These are phyloP conservation scores for Nannochloropsis salina DNA, from an alignment of 108 stramenopile species.

Conservation along the genomic window DNA sequence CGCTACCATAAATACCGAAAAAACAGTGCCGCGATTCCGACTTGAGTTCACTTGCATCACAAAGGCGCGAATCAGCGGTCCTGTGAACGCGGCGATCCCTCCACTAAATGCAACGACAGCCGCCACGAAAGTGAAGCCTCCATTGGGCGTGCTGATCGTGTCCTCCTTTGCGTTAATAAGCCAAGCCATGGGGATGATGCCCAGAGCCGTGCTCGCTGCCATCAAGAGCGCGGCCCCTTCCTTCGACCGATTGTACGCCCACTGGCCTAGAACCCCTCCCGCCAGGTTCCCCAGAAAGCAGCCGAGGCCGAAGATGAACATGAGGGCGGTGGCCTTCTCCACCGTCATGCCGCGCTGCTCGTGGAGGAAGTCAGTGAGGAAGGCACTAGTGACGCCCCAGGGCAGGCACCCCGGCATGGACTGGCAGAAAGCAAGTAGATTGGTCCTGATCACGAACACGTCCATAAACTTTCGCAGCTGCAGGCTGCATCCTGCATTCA, in stretches of 20 bases:
- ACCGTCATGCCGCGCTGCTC: constrained; percentile 41
- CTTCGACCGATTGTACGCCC: constrained; percentile 36
- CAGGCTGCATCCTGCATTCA: neutral
- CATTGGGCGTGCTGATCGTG: neutral
- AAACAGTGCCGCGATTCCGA: constrained; percentile 42
- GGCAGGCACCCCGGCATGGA: constrained; percentile 50
- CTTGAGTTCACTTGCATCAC: constrained; percentile 8
- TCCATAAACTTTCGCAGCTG: constrained; percentile 12
- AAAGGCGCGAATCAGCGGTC: neutral
- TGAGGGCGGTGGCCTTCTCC: constrained; percentile 30
- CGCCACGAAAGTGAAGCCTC: constrained; percentile 24
- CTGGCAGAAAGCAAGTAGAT: constrained; percentile 33
- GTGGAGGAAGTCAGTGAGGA: constrained; percentile 46
- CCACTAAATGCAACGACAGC: constrained; percentile 17
- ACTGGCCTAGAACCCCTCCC: constrained; percentile 43
- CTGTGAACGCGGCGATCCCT: constrained; percentile 11
- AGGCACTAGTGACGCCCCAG: constrained; percentile 47
- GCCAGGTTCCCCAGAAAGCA: constrained; percentile 33
- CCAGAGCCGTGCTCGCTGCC: constrained; percentile 21
- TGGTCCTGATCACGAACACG: constrained; percentile 14
- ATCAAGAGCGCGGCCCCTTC: constrained; percentile 15
- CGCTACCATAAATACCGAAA: constrained; percentile 44
- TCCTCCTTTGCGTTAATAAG: constrained; percentile 22
- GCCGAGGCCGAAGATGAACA: constrained; percentile 37
- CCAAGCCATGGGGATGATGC: constrained; percentile 16